Base-by-base conservation (phyloP, 2,329 filamentous ascomycete genomes). In the Pseudogymnoascus sp. region DNA sequence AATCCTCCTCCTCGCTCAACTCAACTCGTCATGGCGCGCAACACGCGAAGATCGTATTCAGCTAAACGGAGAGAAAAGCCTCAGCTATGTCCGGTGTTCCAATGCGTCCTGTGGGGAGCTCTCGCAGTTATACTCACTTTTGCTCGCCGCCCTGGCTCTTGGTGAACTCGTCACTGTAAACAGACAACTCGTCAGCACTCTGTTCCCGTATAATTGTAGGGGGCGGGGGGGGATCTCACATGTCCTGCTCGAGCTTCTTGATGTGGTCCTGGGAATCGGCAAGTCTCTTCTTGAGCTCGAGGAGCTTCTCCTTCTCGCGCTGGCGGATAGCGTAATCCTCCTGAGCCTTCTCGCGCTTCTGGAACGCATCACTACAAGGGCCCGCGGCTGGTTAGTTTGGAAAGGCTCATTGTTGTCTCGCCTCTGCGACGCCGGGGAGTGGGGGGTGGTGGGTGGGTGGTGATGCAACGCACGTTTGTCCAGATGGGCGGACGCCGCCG, bases 221-320 rank as follows among this genome's bases (percentile, higher is more conserved):
- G 50, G 20, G 57, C n/a, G n/a, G n/a, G n/a, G n/a, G n/a, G n/a
- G 33, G 57, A 60, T 77, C 87, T 72, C 77, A 94, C 90, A 96
- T 91, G 82, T 95, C 89, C 71, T 88, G 83, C 70, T 91, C 86
- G 65, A 97, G 85, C 74, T 92, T 87, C 72, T 93, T 81, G 67
- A 97, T 84, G 79, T 96, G 90, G 68, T 85, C 78, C 75, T 90
- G 85, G 80, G 96, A 91, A 75, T 90, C 85, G 65, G 76, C 71
- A 66, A 97, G 82, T 80, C 84, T 85, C 78, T 82, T 80, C 76
- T 84, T 87, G 69, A 96, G 85, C 73, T 84, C 83, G 59, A 82
- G 69, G 65, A 97, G 87, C 90, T 96, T 97, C 79, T 92, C 86
- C 78, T 86, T 85, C 83, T 97, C 94, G 73, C 91, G 89, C 79